Conservation (phyloP, 768 basidiomycete genomes). For the Clitopilus passeckerianus region DNA sequence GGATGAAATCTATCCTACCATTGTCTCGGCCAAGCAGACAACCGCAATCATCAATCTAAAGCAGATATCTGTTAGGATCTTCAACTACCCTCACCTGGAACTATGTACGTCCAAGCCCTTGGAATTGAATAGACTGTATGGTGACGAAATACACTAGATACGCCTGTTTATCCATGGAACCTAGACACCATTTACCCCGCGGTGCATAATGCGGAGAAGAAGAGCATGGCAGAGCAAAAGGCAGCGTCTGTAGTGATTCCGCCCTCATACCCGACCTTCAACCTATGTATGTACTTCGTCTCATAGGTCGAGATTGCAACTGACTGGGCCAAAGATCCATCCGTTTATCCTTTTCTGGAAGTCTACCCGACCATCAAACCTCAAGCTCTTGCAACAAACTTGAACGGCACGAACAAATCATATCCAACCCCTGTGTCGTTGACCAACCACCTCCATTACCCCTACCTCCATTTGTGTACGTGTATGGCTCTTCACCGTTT, state of each 20-base stretch:
- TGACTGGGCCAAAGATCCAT: conserved; percentile 6
- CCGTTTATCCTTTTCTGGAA: conserved; percentile 10
- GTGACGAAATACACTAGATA: conserved; percentile 5
- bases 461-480: conserved; percentile 1
- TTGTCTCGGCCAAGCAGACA: background rate
- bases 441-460: background rate
- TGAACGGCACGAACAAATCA: too few species aligned
- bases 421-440: background rate
- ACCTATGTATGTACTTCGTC: conserved; percentile 8
- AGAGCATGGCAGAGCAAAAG: background rate
- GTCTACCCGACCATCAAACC: conserved; percentile 13
- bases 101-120: conserved; percentile 23
- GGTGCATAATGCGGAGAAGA: background rate
- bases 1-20: conserved; percentile 22
- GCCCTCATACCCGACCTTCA: conserved; percentile 10
- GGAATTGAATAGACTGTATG: too few species aligned
- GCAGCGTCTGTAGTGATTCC: conserved; percentile 1
- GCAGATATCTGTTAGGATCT: background rate
- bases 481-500: background rate
- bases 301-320: background rate
- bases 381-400: conserved; percentile 8
- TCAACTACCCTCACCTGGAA: conserved; percentile 15
- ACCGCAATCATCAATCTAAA: background rate
- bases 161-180: conserved; percentile 30
- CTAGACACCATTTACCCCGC: conserved; percentile 25